Evolutionary conservation across 2,329 filamentous ascomycete species (phyloP).

Genomic region (Dryadomyces sulphureus): DNA sequence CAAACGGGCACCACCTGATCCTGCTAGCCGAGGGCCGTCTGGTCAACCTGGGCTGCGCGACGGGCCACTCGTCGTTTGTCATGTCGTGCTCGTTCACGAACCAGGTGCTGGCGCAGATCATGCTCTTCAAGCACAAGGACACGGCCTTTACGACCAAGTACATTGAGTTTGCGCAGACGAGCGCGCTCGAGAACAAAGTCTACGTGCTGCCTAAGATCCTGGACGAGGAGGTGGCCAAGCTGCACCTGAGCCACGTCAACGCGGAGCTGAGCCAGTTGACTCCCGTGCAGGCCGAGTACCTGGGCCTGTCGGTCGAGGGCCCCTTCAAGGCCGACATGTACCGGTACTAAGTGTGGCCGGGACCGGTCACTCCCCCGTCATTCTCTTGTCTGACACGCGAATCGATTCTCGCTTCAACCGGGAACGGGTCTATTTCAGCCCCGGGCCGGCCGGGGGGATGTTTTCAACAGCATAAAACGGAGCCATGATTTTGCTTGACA

Average conservation of each 20-base stretch:
- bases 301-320: conserved; percentile 70
- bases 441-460: no score
- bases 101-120: conserved; percentile 98
- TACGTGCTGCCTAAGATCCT: conserved; percentile 98
- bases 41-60: conserved; percentile 98
- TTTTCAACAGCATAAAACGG: conserved; percentile 17
- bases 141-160: conserved; percentile 84
- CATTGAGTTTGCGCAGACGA: conserved; percentile 84
- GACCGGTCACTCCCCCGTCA: not conserved
- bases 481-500: conserved; percentile 7
- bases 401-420: conserved; percentile 5
- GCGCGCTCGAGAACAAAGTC: conserved; percentile 82
- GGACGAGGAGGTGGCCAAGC: conserved; percentile 92
- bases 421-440: not conserved
- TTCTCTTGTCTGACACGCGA: no score
- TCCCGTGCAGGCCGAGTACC: conserved; percentile 83
- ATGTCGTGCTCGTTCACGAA: conserved; percentile 99
- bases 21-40: conserved; percentile 96
- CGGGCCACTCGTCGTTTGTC: conserved; percentile 98
- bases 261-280: conserved; percentile 83
- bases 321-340: conserved; percentile 93
- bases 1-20: conserved; percentile 91
- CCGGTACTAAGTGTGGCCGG: conserved; percentile 43
- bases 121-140: conserved; percentile 89
- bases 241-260: conserved; percentile 88